Conservation (phyloP, 345 rosid genomes). For the Lumnitzera racemosa region DNA sequence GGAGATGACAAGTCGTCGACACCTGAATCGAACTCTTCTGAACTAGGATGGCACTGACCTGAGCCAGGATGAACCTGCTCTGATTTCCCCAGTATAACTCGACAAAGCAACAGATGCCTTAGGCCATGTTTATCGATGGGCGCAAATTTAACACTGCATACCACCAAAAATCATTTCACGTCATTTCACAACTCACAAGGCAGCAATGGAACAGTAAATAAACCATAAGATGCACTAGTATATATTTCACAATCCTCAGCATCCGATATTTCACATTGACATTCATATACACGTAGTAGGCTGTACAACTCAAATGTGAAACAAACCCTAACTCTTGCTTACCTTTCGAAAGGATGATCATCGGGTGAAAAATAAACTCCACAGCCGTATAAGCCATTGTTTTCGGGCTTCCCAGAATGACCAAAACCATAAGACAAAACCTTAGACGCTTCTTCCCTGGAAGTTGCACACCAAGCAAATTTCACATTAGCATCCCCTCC, state of each 20-base stretch:
- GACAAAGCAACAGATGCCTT: constrained; percentile 62
- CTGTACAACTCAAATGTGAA: neutral
- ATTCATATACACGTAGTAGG: neutral
- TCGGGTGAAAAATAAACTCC: constrained; percentile 64
- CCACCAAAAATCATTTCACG: neutral
- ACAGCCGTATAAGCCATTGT: constrained; percentile 39
- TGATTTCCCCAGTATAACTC: constrained; percentile 57
- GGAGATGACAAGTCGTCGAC: constrained; percentile 16
- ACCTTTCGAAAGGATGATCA: constrained; percentile 59
- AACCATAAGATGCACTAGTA: neutral
- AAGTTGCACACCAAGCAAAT: constrained; percentile 58
- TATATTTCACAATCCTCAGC: neutral
- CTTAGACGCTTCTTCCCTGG: constrained; percentile 30
- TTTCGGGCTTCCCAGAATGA: constrained; percentile 11
- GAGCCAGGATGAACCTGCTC: constrained; percentile 56
- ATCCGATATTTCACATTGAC: neutral
- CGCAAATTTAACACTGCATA: constrained; percentile 39
- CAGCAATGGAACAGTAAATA: neutral
- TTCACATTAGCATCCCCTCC: constrained; percentile 48
- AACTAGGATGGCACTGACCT: constrained; percentile 37
- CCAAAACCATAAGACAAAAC: constrained; percentile 66
- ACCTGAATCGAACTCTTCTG: constrained; percentile 14
- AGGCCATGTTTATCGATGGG: constrained; percentile 42
- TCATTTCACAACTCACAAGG: neutral
- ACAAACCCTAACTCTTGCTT: neutral